Evolutionary conservation across 257 asterid genomes (phyloP), one percentile per base, ranked within the genome.

Genomic region (Ocimum tenuiflorum): DNA sequence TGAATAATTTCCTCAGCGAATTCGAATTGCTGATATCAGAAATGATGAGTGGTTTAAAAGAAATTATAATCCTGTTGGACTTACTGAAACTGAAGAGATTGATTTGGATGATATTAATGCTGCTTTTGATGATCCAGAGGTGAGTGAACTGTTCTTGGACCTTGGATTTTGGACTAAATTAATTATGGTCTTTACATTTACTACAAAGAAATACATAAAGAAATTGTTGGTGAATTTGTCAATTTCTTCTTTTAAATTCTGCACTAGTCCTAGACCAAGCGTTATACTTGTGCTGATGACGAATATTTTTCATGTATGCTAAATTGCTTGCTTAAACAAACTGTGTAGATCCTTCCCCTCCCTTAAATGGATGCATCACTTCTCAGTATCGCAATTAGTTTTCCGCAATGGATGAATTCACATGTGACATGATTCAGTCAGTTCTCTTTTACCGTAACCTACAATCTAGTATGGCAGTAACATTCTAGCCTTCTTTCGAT

Each of bases 91-190:
- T 65, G 99, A 90, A 86, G 99, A 83, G 58, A 78, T 90, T 77
- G 88, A 94, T 78, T 77, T 94, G 73, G 97, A 94, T 80, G 99
- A 94, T 79, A 79, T 94, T 33, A 85, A 94, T 86, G 96, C 97
- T 65, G 99, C 92, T 74, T 94, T 94, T 79, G 95, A 90, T 80
- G 97, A 89, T 82, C 78, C 87, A 27, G 99, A 94, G 97, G 97
- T 94, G 69, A 81, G 95, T 79, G 23, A 31, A 38, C 46, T 63
- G 10, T 60, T 4, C 53, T 54, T 50, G 33, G 50, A 38, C 55
- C 39, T 71, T 63, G 51, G 51, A 14, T 49, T 60, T 56, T 51
- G 50, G 41, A 43, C 47, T 67, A 15, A 48, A 71, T 49, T 35
- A 20, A 59, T 19, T 2, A 1, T 23, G 12, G 11, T 46, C 49